Conservation (phyloP, 805 yeast genomes). For the Saccharomycopsis schoenii region DNA sequence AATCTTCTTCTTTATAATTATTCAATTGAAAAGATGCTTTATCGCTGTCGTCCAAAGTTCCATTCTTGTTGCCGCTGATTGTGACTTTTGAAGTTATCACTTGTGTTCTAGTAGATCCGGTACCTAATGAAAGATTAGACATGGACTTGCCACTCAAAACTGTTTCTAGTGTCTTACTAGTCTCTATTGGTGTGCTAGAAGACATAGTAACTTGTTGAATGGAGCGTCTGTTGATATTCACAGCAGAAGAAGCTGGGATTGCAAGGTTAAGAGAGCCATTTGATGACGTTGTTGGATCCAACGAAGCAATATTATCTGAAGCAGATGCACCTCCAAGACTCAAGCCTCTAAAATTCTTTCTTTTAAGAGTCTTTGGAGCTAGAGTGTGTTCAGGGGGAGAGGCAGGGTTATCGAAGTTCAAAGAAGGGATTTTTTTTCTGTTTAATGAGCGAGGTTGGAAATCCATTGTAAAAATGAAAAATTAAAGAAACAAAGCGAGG, state of each 20-base stretch:
- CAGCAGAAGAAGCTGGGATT: not conserved
- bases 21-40: constrained; percentile 13
- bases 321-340: constrained; percentile 7
- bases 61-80: constrained; percentile 6
- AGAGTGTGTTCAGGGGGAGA: constrained; percentile 3
- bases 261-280: not conserved
- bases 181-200: constrained; percentile 12
- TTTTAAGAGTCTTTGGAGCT: constrained; percentile 14
- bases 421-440: constrained; percentile 2
- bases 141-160: not conserved
- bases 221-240: constrained; percentile 4
- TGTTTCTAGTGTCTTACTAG: not conserved
- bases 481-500: not conserved
- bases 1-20: constrained; percentile 50
- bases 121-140: not conserved
- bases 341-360: constrained; percentile 14
- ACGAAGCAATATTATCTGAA: not conserved
- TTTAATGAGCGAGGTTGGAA: not conserved
- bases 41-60: not conserved
- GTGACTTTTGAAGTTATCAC: constrained; percentile 15
- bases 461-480: not conserved
- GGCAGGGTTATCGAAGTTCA: not conserved
- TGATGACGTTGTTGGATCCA: not conserved
- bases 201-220: constrained; percentile 16
- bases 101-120: constrained; percentile 14